Base-by-base conservation (phyloP, 164 flowering plant species). In the Magnolia sinica region DNA sequence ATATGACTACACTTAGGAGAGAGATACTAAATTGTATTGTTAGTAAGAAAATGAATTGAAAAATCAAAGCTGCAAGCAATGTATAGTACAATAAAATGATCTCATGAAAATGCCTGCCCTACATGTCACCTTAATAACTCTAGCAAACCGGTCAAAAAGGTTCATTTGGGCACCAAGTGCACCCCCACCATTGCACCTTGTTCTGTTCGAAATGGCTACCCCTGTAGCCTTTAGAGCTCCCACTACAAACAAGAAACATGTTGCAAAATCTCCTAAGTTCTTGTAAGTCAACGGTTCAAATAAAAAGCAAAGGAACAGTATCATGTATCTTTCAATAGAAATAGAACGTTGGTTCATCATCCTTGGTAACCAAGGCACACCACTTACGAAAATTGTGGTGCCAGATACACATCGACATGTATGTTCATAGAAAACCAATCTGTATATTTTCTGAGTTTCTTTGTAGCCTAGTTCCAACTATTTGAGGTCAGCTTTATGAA, bases 121-220 rank as follows among this genome's bases (percentile, higher is more conserved):
- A 68, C 29, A 72, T 50, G 76, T 76, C 76, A 91, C 98, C 94
- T 91, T 95, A 45, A 92, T 80, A 79, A 94, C 98, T 84, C 99
- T 87, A 72, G 96, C 94, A 89, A 95, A 86, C 29, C 98, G 88
- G 81, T 89, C 98, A 84, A 96, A 96, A 18, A 96, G 95, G 78
- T 91, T 96, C 91, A 87, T 87, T 55, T 77, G 89, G 58, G 85
- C 77, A 79, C 87, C 88, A 81, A 92, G 89, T 66, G 87, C 89
- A 76, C 93, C 94, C 64, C 90, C 86, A 49, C 88, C 85, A 75
- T 76, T 79, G 64, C 84, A 74, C 59, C 78, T 81, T 76, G 84
- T 80, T 81, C 82, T 81, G 64, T 82, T 55, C 77, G 80, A 75
- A 58, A 74, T 72, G 24, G 84, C 70, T 80, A 70, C 71, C 29